Conservation (phyloP, 2,329 filamentous ascomycete genomes). For the Gliomastix tumulicola region DNA sequence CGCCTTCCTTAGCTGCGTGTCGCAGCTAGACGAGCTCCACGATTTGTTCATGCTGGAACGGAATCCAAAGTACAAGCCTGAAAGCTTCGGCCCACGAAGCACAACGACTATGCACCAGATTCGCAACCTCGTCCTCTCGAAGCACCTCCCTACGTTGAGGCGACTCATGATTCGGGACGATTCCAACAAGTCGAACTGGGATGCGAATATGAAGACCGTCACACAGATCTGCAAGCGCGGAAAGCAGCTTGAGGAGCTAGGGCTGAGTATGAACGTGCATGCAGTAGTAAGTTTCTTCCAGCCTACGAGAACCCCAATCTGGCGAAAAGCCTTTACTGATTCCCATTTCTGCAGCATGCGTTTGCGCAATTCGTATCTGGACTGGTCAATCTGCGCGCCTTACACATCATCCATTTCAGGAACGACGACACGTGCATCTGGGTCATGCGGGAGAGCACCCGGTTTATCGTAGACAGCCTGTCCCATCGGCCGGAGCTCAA, state of each 20-base stretch:
- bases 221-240: conserved; percentile 45
- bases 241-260: conserved; percentile 45
- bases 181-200: conserved; percentile 41
- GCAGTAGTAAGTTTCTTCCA: conserved; percentile 40
- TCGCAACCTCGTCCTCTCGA: conserved; percentile 46
- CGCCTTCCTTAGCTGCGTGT: conserved; percentile 45
- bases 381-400: conserved; percentile 40
- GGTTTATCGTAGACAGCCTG: conserved; percentile 52
- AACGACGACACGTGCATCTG: conserved; percentile 49
- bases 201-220: conserved; percentile 46
- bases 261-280: conserved; percentile 44
- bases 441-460: conserved; percentile 48
- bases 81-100: conserved; percentile 44
- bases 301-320: background rate
- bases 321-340: too few relatives aligned
- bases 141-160: conserved; percentile 46
- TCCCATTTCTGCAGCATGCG: conserved; percentile 41
- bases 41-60: conserved; percentile 55
- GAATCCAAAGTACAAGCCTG: conserved; percentile 39
- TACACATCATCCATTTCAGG: conserved; percentile 48
- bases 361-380: conserved; percentile 47
- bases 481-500: conserved; percentile 47
- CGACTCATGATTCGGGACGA: conserved; percentile 56
- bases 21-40: conserved; percentile 43
- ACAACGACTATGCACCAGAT: conserved; percentile 50